These are phyloP conservation scores for Pelargonium myrrhifolium DNA, from an alignment of 441 rosid species.

Conservation along the genomic window DNA sequence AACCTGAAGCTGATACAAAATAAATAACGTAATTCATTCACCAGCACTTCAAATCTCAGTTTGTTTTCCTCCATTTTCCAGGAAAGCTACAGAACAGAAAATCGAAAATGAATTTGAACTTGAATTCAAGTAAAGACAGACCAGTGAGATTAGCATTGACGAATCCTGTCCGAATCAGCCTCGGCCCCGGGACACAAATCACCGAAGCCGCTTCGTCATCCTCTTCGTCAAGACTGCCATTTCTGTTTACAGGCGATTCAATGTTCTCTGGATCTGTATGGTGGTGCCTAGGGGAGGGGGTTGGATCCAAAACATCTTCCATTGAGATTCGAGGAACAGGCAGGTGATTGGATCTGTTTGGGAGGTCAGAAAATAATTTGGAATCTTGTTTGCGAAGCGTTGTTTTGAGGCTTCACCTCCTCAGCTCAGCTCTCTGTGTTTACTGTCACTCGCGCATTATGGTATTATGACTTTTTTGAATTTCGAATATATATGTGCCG, in stretches of 20 bases:
- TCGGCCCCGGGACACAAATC: constrained; percentile 21
- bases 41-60: background rate
- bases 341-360: background rate
- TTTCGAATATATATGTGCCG: constrained; percentile 1
- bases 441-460: background rate
- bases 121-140: constrained; percentile 3
- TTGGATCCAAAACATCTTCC: background rate
- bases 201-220: constrained; percentile 11
- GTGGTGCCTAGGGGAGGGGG: background rate
- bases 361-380: background rate
- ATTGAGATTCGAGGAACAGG: background rate
- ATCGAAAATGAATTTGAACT: background rate
- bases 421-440: background rate
- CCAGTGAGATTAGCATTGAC: constrained; percentile 11
- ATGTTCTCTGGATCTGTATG: background rate
- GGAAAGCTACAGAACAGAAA: background rate
- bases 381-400: background rate
- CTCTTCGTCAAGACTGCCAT: background rate
- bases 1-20: background rate
- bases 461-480: background rate
- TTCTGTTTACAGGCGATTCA: background rate
- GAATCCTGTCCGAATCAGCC: constrained; percentile 21
- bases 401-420: background rate
- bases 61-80: background rate
- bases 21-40: background rate